Evolutionary conservation across 176 grass and related monocot genomes (phyloP).

Genomic region (Pontederia paniculata): DNA sequence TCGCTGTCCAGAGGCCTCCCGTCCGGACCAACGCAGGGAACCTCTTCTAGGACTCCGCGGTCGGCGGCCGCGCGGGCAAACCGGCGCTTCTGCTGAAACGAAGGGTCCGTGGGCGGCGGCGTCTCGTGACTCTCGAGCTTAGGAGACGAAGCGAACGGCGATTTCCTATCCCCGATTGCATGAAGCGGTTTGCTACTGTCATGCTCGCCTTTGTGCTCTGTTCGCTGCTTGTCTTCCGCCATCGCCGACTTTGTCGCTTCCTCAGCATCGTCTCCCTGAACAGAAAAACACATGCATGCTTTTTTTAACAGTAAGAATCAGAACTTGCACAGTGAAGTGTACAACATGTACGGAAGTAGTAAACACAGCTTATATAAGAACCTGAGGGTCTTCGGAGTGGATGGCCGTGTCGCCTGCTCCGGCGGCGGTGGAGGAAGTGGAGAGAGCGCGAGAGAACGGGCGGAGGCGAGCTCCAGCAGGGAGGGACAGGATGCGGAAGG

Average conservation of each 20-base stretch:
- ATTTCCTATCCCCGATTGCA: conserved; percentile 15
- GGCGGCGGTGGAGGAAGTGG: background rate
- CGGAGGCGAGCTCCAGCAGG: background rate
- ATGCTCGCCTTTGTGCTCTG: background rate
- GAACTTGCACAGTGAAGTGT: background rate
- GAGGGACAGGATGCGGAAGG: conserved; percentile 5
- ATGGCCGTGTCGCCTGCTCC: conserved; percentile 17
- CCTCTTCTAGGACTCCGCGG: conserved; percentile 15
- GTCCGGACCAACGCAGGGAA: conserved; percentile 7
- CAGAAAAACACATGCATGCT: background rate
- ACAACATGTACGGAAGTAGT: background rate
- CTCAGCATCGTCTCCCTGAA: conserved; percentile 30
- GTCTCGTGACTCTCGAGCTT: conserved; percentile 44
- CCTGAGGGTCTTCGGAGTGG: conserved; percentile 34
- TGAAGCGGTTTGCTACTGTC: background rate
- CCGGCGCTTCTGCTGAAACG: conserved; percentile 48
- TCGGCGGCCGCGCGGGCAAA: background rate
- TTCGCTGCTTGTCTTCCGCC: conserved; percentile 6
- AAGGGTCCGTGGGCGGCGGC: background rate
- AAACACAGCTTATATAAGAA: background rate
- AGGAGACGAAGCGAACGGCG: conserved; percentile 43
- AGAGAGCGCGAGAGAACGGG: background rate
- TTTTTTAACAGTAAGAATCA: no score
- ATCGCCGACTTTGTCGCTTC: conserved; percentile 27
- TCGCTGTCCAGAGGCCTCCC: conserved; percentile 8